Evolutionary conservation across 768 basidiomycete genomes (phyloP), one percentile per base, ranked within the genome.

Genomic region (Tricholoma saponaceum): DNA sequence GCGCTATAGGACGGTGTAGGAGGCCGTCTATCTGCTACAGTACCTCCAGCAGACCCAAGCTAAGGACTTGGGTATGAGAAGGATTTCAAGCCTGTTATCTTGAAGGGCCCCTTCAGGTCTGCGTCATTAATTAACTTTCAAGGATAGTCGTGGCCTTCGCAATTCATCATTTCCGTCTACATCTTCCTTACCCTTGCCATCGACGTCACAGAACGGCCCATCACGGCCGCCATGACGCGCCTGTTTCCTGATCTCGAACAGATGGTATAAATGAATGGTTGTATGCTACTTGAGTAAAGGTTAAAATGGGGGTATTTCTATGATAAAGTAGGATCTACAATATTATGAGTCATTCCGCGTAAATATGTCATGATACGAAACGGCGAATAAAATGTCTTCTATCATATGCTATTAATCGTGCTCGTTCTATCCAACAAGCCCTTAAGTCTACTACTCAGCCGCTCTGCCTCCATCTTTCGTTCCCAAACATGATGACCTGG

Each of bases 51-150:
- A 60, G 71, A 43, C 75, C 73, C 63, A 77, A 58, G 72, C 70
- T 18, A 81, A 83, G 14, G 69, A 76, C 56, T 62, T 81, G 51
- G 78, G 32, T 71, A 63, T 28, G 86, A 87, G 62, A 87, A 86
- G 72, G 89, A 92, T 57, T 88, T 92, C 67, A 98, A 98, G 75
- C 92, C 97, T 1, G 86, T 98, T 47, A 96, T 92, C 74, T 74
- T 98, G 66, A 99, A 98, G 74, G 97, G 97, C 5, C 68, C 98
- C 51, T 98, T 99, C 76, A 95, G 92, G 87, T 92, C 60, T 62
- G 79, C 73, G 54, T 54, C n/a, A n/a, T n/a, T n/a, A n/a, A n/a
- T n/a, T n/a, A n/a, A n/a, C n/a, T n/a, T n/a, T n/a, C n/a, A n/a
- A n/a, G n/a, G n/a, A n/a, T n/a, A n/a, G n/a, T n/a, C n/a, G n/a